phyloP scores from a whole-genome alignment of 495 filamentous ascomycete species.

The Cercophora sp. region DNA sequence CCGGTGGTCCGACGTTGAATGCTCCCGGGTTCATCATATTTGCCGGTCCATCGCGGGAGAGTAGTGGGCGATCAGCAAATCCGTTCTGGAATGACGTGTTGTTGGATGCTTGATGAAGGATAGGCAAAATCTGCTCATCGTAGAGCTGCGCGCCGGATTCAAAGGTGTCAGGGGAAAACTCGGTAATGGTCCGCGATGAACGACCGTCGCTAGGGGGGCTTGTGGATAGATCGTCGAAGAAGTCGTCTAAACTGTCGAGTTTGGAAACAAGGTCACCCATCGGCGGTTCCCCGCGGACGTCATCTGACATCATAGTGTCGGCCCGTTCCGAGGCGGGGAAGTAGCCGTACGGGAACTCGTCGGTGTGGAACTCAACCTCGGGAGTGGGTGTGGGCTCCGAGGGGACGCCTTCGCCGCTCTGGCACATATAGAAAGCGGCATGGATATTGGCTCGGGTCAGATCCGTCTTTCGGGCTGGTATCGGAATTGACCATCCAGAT shows the following conservation, averaged over 20 bases:
- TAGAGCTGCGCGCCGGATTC: slow-evolving; percentile 84
- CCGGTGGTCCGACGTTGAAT: slow-evolving; percentile 38
- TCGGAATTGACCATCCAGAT: slow-evolving; percentile 92
- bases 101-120: slow-evolving; percentile 65
- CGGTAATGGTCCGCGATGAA: slow-evolving; percentile 60
- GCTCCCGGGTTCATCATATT: slow-evolving; percentile 63
- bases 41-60: slow-evolving; percentile 37
- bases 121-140: slow-evolving; percentile 89
- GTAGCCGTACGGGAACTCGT: slow-evolving; percentile 80
- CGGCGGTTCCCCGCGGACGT: slow-evolving; percentile 62
- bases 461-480: slow-evolving; percentile 81
- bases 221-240: slow-evolving; percentile 67
- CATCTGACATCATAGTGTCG: slow-evolving; percentile 89
- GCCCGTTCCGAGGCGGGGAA: slow-evolving; percentile 64
- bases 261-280: slow-evolving; percentile 86
- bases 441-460: slow-evolving; percentile 90
- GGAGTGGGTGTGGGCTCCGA: slow-evolving; percentile 70
- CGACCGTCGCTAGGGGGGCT: slow-evolving; percentile 52
- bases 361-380: slow-evolving; percentile 85
- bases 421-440: slow-evolving; percentile 89
- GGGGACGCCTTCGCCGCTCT: slow-evolving; percentile 45
- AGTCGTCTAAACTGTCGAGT: slow-evolving; percentile 89
- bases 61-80: slow-evolving; percentile 67
- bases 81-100: slow-evolving; percentile 85
- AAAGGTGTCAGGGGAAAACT: slow-evolving; percentile 56